Percentiles rank a stretch among this genome's conserved stretches.
Conservation (phyloP, 495 filamentous ascomycete genomes). For the Penicillium simplicissimum region DNA sequence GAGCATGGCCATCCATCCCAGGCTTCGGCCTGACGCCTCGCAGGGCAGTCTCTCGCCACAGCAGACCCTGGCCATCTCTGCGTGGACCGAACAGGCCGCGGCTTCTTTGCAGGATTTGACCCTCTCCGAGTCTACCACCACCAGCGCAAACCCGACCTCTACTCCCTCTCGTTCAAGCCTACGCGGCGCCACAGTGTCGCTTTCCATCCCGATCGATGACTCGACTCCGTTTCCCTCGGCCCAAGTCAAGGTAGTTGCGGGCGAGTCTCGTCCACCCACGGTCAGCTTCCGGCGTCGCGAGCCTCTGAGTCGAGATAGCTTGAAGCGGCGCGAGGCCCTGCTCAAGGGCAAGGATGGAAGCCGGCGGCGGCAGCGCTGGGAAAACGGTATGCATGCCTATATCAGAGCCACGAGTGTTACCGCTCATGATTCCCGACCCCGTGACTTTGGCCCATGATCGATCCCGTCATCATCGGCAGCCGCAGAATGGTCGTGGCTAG, state of each 20-base stretch:
- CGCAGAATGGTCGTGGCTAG: not conserved
- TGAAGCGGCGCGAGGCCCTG: constrained; percentile 72
- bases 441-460: not conserved
- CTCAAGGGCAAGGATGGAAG: constrained; percentile 94
- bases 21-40: constrained; percentile 27
- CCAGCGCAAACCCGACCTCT: constrained; percentile 18
- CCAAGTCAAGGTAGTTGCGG: constrained; percentile 24
- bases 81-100: constrained; percentile 54
- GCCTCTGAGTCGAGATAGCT: constrained; percentile 57
- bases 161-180: constrained; percentile 29
- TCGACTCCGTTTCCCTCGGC: constrained; percentile 26
- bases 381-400: constrained; percentile 71
- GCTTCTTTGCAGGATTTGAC: constrained; percentile 45
- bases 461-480: not conserved
- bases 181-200: constrained; percentile 42
- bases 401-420: not conserved
- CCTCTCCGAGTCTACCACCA: constrained; percentile 34
- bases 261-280: constrained; percentile 28
- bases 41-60: constrained; percentile 42
- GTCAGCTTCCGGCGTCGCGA: constrained; percentile 47
- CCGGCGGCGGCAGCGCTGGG: constrained; percentile 83
- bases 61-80: constrained; percentile 49
- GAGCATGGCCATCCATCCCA: constrained; percentile 47
- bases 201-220: constrained; percentile 56
- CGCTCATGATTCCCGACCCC: not conserved